These are phyloP conservation scores for Trametes polyzona DNA, from an alignment of 1,284 basidiomycete genomes.

Conservation along the genomic window DNA sequence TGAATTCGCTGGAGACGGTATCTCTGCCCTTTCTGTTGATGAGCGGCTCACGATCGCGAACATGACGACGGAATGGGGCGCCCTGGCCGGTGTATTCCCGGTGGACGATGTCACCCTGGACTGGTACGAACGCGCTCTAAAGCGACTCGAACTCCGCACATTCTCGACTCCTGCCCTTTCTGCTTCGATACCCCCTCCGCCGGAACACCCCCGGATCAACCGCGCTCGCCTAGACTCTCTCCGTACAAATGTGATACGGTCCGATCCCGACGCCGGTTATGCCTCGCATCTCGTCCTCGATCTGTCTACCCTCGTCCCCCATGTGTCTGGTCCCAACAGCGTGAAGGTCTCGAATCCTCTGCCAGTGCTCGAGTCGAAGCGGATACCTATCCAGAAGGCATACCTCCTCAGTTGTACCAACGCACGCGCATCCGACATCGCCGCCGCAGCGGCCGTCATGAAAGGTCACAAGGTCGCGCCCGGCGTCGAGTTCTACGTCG, in stretches of 20 bases:
- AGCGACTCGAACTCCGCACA: constrained; percentile 79
- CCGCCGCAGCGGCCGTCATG: constrained; percentile 89
- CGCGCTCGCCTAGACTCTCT: constrained; percentile 71
- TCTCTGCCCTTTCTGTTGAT: constrained; percentile 83
- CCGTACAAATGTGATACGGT: constrained; percentile 57
- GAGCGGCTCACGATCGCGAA: constrained; percentile 95
- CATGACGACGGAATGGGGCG: constrained; percentile 99
- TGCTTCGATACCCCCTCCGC: constrained; percentile 66
- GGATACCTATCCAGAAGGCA: constrained; percentile 93
- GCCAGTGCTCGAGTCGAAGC: constrained; percentile 73
- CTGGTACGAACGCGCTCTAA: constrained; percentile 88
- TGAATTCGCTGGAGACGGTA: constrained; percentile 95
- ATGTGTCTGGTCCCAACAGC: constrained; percentile 96
- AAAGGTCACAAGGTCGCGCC: constrained; percentile 84
- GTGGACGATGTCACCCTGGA: constrained; percentile 82
- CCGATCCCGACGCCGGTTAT: constrained; percentile 85
- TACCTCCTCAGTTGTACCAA: constrained; percentile 99
- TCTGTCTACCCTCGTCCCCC: constrained; percentile 91
- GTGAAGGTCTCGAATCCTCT: constrained; percentile 96
- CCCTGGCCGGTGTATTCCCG: constrained; percentile 94
- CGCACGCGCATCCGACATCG: constrained; percentile 93
- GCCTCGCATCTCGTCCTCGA: constrained; percentile 91
- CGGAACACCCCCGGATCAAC: constrained; percentile 90
- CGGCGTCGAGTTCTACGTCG: constrained; percentile 97
- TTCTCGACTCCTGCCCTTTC: constrained; percentile 60